Percentiles rank a stretch among this genome's conserved stretches.
Conservation (phyloP, 768 basidiomycete species). For the Leccinum boreale region DNA sequence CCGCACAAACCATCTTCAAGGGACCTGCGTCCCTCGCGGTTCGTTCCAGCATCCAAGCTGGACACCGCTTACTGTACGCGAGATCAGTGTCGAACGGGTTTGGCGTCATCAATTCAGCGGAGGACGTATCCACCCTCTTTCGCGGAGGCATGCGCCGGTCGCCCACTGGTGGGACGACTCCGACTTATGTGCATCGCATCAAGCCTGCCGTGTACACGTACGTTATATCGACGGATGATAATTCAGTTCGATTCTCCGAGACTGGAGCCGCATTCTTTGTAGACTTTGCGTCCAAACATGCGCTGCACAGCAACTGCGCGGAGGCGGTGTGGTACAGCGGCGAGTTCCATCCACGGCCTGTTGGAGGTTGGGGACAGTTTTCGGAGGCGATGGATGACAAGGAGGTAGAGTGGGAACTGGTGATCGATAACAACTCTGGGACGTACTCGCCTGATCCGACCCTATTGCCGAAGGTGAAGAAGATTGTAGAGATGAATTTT, state of each 20-base stretch:
- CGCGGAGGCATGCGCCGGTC: slow-evolving; percentile 37
- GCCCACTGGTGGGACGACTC: slow-evolving; percentile 8
- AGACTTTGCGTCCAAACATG: slow-evolving; percentile 85
- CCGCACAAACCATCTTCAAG: slow-evolving; percentile 68
- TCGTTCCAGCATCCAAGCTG: slow-evolving; percentile 67
- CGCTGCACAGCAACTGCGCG: slow-evolving; percentile 74
- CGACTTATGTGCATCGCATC: slow-evolving; percentile 43
- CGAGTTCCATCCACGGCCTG: slow-evolving; percentile 75
- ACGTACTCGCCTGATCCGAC: slow-evolving; percentile 74
- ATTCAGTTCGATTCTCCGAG: slow-evolving; percentile 79
- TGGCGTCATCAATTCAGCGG: slow-evolving; percentile 50
- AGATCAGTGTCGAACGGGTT: slow-evolving; percentile 60
- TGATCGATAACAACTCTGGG: slow-evolving; percentile 84
- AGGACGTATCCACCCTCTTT: slow-evolving; percentile 51
- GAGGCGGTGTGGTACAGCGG: slow-evolving; percentile 67
- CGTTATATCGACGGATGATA: slow-evolving; percentile 71
- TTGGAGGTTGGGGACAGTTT: slow-evolving; percentile 65
- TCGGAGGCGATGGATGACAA: slow-evolving; percentile 51
- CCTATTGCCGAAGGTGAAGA: slow-evolving; percentile 58
- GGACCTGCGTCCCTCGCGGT: slow-evolving; percentile 61
- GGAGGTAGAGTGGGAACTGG: slow-evolving; percentile 71
- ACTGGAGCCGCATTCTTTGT: slow-evolving; percentile 87
- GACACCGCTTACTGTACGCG: slow-evolving; percentile 72
- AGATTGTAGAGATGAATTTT: slow-evolving; percentile 72
- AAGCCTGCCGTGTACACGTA: slow-evolving; percentile 87